Conservation (phyloP, 768 basidiomycete species). For the Epithele typhae region DNA sequence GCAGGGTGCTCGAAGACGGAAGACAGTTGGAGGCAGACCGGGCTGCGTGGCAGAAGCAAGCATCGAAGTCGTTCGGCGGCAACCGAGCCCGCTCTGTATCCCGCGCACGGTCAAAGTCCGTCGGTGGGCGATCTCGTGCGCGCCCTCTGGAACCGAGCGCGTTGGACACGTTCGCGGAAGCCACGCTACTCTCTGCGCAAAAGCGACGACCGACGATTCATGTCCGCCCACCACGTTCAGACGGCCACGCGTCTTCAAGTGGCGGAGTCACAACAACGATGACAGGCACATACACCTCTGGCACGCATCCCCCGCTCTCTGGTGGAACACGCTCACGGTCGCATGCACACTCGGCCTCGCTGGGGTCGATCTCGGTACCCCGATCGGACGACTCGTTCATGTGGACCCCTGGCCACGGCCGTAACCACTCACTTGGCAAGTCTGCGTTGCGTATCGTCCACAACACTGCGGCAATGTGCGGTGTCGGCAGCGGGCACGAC, state of each 20-base stretch:
- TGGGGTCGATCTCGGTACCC: slow-evolving; percentile 25
- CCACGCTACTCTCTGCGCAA: slow-evolving; percentile 66
- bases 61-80: slow-evolving; percentile 60
- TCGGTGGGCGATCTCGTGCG: slow-evolving; percentile 20
- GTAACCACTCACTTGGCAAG: slow-evolving; percentile 36
- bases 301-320: slow-evolving; percentile 9
- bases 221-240: slow-evolving; percentile 15
- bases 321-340: slow-evolving; percentile 22
- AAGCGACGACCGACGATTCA: slow-evolving; percentile 42
- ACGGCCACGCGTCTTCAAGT: slow-evolving; percentile 11
- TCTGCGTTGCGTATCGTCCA: slow-evolving; percentile 30
- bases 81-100: slow-evolving; percentile 58
- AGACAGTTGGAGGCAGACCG: slow-evolving; percentile 59
- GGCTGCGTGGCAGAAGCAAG: slow-evolving; percentile 61
- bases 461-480: slow-evolving; percentile 28
- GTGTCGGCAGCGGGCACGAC: slow-evolving; percentile 18
- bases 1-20: slow-evolving; percentile 66
- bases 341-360: slow-evolving; percentile 34
- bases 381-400: slow-evolving; percentile 20
- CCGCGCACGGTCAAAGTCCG: slow-evolving; percentile 57
- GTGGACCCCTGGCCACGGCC: slow-evolving; percentile 27
- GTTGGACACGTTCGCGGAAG: slow-evolving; percentile 61
- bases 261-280: slow-evolving; percentile 16
- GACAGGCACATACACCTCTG: slow-evolving; percentile 18
- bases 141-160: slow-evolving; percentile 18